Conservation (phyloP, 73 alveolate genomes). For the Tetrahymena malaccensis region DNA sequence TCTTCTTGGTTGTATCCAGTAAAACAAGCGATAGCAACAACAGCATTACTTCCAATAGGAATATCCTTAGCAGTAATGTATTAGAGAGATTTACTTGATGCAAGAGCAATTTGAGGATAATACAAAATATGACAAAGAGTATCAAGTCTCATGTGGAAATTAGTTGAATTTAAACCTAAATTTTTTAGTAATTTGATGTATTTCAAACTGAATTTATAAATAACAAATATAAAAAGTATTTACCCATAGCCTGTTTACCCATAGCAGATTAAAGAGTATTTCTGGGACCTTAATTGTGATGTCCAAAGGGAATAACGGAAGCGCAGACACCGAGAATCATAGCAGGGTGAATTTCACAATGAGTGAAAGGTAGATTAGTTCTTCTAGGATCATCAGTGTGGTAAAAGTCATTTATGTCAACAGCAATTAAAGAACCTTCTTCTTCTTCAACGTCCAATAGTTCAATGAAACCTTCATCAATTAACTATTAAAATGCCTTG, state of each 20-base stretch:
- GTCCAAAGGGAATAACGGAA: conserved; percentile 99
- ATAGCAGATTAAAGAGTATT: conserved; percentile 96
- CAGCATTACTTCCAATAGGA: conserved; percentile 69
- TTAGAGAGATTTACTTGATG: conserved; percentile 32
- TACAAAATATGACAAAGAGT: conserved; percentile 96
- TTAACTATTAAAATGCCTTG: conserved; percentile 72
- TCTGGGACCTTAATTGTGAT: conserved; percentile 99
- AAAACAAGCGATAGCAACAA: conserved; percentile 99
- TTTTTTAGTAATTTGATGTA: not conserved
- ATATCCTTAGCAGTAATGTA: conserved; percentile 45
- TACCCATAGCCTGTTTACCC: conserved; percentile 99
- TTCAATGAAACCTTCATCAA: conserved; percentile 84
- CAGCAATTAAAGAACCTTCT: conserved; percentile 98
- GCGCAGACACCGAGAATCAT: conserved; percentile 99
- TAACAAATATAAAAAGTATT: not conserved
- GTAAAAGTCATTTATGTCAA: conserved; percentile 80
- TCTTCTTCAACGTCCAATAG: conserved; percentile 99
- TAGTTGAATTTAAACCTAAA: conserved; percentile 84
- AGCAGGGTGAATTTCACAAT: conserved; percentile 99
- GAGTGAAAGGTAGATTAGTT: conserved; percentile 74
- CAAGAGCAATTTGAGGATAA: conserved; percentile 92
- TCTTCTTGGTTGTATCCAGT: conserved; percentile 99
- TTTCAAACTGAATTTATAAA: not conserved
- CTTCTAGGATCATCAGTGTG: conserved; percentile 30
- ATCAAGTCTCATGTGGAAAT: conserved; percentile 97